A percentile compares a stretch with the other conserved stretches of the same genome.
Evolutionary conservation across 208 protist species (phyloP).

Genomic region (Crithidia expoeki): DNA sequence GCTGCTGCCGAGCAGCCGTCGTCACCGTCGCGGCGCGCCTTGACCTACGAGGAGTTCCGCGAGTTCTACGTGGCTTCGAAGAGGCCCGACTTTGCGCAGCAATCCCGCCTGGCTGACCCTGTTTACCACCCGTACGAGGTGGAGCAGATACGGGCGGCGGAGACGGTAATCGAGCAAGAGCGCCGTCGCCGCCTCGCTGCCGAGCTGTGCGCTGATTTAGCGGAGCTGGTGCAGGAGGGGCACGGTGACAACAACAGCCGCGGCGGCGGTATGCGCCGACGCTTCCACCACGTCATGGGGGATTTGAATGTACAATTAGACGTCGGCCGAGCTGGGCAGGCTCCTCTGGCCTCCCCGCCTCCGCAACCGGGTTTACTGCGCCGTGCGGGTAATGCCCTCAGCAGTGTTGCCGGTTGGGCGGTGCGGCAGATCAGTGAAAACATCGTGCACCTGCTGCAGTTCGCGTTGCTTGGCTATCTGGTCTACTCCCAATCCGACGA

Average conservation of each 20-base stretch:
- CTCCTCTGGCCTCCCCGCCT: neutral
- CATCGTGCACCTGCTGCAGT: neutral
- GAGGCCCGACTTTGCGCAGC: neutral
- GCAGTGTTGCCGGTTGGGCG: neutral
- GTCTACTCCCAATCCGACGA: conserved; percentile 13
- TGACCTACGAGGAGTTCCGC: conserved; percentile 33
- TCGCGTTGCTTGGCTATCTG: conserved; percentile 1
- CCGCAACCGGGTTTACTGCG: neutral
- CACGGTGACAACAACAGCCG: neutral
- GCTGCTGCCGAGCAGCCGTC: neutral
- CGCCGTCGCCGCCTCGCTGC: neutral
- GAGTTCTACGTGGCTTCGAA: conserved; percentile 22
- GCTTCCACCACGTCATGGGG: neutral
- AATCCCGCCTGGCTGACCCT: neutral
- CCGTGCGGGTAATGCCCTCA: neutral
- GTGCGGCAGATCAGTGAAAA: neutral
- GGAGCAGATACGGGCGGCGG: conserved; percentile 1
- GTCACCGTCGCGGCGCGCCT: neutral
- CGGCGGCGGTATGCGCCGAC: neutral
- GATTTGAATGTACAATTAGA: neutral
- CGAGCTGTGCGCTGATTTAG: conserved; percentile 10
- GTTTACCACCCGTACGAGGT: conserved; percentile 1
- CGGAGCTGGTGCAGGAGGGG: neutral
- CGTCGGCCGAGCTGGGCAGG: neutral
- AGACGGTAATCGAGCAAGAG: neutral